A percentile compares a stretch with the other conserved stretches of the same genome.
phyloP scores from a whole-genome alignment of 2,329 filamentous ascomycete genomes.

The Pseudogymnoascus sp. region DNA sequence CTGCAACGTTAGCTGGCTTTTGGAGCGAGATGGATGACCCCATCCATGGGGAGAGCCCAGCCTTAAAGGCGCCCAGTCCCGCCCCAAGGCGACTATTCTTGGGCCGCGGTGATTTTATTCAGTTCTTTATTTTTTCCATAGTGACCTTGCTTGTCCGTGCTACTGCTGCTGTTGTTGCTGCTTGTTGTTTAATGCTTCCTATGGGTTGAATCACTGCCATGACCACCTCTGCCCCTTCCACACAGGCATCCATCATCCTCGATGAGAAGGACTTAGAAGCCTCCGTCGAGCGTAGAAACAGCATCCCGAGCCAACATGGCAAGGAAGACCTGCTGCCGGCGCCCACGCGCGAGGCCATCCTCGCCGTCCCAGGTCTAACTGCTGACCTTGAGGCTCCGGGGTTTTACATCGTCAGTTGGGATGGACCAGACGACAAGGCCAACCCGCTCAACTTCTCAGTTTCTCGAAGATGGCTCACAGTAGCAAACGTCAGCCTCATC shows the following conservation, averaged over 20 bases:
- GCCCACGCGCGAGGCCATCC: not conserved
- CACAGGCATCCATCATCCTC: not conserved
- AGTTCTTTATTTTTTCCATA: not conserved
- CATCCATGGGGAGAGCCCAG: not conserved
- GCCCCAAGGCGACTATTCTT: not conserved
- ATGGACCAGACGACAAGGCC: constrained; percentile 26
- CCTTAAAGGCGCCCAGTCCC: not conserved
- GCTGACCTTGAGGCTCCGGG: constrained; percentile 8
- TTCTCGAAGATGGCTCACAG: constrained; percentile 29
- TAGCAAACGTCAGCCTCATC: constrained; percentile 30
- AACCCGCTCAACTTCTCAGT: constrained; percentile 34
- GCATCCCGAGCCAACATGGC: not conserved
- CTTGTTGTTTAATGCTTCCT: not conserved
- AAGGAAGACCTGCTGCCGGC: not conserved
- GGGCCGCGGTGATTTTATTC: not conserved
- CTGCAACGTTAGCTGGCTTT: not conserved
- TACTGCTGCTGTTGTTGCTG: not conserved
- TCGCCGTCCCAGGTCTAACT: constrained; percentile 6
- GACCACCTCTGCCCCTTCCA: constrained; percentile 6
- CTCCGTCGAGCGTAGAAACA: constrained; percentile 3
- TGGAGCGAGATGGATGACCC: constrained; percentile 1
- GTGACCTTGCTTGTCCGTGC: not conserved
- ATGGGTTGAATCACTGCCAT: constrained; percentile 5
- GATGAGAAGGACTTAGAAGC: constrained; percentile 2
- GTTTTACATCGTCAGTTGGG: constrained; percentile 23